phyloP scores from a whole-genome alignment of 495 filamentous ascomycete species.

The Aspergillus cavernicola region DNA sequence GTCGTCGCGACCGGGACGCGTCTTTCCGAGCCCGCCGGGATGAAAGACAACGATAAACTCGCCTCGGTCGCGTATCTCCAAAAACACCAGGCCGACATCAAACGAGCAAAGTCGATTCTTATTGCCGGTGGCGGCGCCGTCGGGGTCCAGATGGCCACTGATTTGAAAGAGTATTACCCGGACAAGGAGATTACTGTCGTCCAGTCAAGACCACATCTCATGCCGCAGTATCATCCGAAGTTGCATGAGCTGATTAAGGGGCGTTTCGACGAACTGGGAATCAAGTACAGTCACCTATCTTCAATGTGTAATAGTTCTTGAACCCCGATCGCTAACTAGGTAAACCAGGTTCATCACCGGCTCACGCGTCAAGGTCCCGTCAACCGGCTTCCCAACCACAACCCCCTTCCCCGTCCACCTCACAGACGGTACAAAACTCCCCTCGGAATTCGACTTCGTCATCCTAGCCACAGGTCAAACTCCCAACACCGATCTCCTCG shows the following conservation, averaged over 20 bases:
- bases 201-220: slow-evolving; percentile 50
- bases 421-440: slow-evolving; percentile 31
- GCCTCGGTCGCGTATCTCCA: slow-evolving; percentile 39
- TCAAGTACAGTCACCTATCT: slow-evolving; percentile 18
- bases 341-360: slow-evolving; percentile 30
- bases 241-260: slow-evolving; percentile 46
- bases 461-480: slow-evolving; percentile 56
- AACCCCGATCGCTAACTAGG: no score
- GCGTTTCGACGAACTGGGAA: slow-evolving; percentile 38
- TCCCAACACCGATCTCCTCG: slow-evolving; percentile 51
- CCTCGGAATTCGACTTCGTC: slow-evolving; percentile 30
- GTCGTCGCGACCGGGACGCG: slow-evolving; percentile 47
- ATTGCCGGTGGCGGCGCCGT: slow-evolving; percentile 61
- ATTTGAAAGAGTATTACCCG: slow-evolving; percentile 55
- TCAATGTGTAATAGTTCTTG: no score
- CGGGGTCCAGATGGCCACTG: slow-evolving; percentile 57
- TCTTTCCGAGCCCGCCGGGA: slow-evolving; percentile 42
- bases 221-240: slow-evolving; percentile 48
- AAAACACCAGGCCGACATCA: slow-evolving; percentile 34
- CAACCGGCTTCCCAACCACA: slow-evolving; percentile 28
- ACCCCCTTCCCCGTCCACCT: slow-evolving; percentile 29
- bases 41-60: slow-evolving; percentile 44
- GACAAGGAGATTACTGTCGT: slow-evolving; percentile 56
- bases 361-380: slow-evolving; percentile 30
- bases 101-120: slow-evolving; percentile 41